These are phyloP conservation scores for Scenedesmus sp. DNA, from an alignment of 163 green algal species.

Conservation along the genomic window DNA sequence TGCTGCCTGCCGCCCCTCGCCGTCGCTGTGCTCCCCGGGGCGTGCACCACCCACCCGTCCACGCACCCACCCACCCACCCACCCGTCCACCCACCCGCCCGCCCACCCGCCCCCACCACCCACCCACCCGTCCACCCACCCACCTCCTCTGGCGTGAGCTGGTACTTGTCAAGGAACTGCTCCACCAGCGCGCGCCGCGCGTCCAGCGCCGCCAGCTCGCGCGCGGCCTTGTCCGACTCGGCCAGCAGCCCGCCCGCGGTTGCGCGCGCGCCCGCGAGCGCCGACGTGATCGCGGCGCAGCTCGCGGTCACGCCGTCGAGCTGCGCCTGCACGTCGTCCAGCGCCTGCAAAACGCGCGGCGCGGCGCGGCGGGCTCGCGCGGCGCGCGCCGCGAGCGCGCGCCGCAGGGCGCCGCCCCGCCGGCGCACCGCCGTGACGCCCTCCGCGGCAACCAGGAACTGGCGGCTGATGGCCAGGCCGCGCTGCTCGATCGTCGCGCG, in stretches of 20 bases:
- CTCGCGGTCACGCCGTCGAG: conserved; percentile 73
- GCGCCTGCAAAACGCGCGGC: conserved; percentile 69
- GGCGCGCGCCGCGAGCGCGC: no score
- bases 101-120: conserved; percentile 2
- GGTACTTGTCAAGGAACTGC: conserved; percentile 87
- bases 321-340: conserved; percentile 81
- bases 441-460: conserved; percentile 80
- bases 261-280: conserved; percentile 62
- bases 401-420: not conserved
- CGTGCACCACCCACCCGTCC: no score
- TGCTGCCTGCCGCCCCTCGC: no score
- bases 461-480: conserved; percentile 74
- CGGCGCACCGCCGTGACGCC: conserved; percentile 68
- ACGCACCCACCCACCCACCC: not conserved
- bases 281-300: conserved; percentile 71
- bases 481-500: conserved; percentile 82
- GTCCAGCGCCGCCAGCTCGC: conserved; percentile 71
- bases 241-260: conserved; percentile 71
- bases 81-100: not conserved
- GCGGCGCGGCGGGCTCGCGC: no score
- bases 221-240: conserved; percentile 77
- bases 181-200: conserved; percentile 70
- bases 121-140: not conserved
- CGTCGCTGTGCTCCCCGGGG: no score
- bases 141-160: not conserved